Evolutionary conservation across 108 stramenopile species (phyloP), one percentile per base, ranked within the genome.

Genomic region (Fragilaria radians): DNA sequence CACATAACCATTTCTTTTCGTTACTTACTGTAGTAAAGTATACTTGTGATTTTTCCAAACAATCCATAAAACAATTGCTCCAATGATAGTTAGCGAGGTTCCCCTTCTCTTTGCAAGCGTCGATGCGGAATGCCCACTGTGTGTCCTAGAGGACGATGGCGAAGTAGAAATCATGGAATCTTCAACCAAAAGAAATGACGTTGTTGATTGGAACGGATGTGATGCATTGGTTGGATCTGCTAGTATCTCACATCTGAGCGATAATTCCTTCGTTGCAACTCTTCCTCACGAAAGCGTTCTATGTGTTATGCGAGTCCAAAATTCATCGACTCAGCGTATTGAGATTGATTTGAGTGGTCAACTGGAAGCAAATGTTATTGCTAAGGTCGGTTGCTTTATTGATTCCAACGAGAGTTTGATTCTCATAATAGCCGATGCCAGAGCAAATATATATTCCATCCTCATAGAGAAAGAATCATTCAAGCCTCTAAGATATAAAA

Each of bases 181-280:
- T 26, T n/a, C 25, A 65, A 34, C 62, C 23, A 34, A 28, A 24
- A 29, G 25, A 21, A 21, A 22, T 21, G 47, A 4, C 14, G 25
- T 47, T 30, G 19, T 7, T 7, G 14, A 42, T 7, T 42, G 36
- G 36, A 42, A 42, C 67, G 46, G 69, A 66, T 31, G 19, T 31
- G 69, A 70, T 23, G 52, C 65, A 2, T 36, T 67, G 29, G 48
- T 42, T 29, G 75, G 69, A 42, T 54, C 75, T 3, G 75, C 75
- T 19, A 70, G 69, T 48, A 48, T 71, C 19, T 76, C 75, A 4
- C 26, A 29, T 22, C 42, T 69, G 1, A 54, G 64, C 31, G 49
- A 52, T 24, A 36, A 57, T 28, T 52, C 53, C 19, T 19, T 69
- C 17, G 49, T 75, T 48, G 67, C 73, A 21, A 75, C 75, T 25